Evolutionary conservation across 2,329 filamentous ascomycete species (phyloP).

Genomic region (Colletotrichum neosansevieriae): DNA sequence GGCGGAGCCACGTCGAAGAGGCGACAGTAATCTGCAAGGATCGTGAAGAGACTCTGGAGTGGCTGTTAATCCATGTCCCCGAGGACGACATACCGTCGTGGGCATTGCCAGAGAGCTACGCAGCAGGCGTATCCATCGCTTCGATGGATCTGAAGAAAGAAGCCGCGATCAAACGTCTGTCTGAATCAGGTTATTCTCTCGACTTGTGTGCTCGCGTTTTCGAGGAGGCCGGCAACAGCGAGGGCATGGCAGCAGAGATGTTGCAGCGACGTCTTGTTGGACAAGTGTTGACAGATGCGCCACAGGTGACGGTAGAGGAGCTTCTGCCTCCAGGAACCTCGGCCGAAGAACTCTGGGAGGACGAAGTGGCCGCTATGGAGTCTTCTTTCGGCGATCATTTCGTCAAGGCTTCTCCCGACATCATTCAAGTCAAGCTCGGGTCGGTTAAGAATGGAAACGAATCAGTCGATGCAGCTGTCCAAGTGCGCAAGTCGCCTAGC

Average conservation of each 20-base stretch:
- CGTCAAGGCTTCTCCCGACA: constrained; percentile 67
- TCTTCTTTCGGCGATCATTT: constrained; percentile 87
- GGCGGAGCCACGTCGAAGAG: constrained; percentile 90
- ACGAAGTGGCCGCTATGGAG: constrained; percentile 86
- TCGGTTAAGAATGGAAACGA: constrained; percentile 64
- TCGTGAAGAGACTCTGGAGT: constrained; percentile 91
- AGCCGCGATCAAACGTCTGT: constrained; percentile 83
- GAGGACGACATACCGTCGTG: constrained; percentile 96
- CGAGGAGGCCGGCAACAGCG: constrained; percentile 77
- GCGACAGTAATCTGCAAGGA: constrained; percentile 90
- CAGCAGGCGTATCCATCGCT: constrained; percentile 88
- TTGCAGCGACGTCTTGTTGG: constrained; percentile 68
- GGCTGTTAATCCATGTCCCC: constrained; percentile 95
- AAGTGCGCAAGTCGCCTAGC: constrained; percentile 77
- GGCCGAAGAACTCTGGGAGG: constrained; percentile 79
- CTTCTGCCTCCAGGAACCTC: constrained; percentile 46
- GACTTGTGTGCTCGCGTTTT: constrained; percentile 86
- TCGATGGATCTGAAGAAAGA: constrained; percentile 85
- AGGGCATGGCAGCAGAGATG: constrained; percentile 81
- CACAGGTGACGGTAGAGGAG: constrained; percentile 37
- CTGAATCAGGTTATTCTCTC: constrained; percentile 84
- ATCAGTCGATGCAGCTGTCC: constrained; percentile 67
- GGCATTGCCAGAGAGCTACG: constrained; percentile 92
- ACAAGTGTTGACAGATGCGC: constrained; percentile 27
- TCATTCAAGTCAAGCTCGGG: constrained; percentile 78